Conservation (phyloP, 495 filamentous ascomycete genomes). For the Penicillium subrubescens region DNA sequence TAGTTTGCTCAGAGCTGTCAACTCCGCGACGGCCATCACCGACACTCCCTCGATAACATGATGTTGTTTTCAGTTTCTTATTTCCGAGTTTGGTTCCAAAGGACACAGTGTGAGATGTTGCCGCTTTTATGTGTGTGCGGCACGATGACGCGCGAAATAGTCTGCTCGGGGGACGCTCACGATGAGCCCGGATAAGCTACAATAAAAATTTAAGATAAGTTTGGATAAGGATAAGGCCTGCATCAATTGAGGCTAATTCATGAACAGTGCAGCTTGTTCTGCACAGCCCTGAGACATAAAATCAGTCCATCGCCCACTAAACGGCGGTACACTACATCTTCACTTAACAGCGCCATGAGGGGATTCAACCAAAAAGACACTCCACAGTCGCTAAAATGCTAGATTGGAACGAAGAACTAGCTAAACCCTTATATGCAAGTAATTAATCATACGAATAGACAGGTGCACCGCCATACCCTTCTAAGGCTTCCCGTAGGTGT, state of each 20-base stretch:
- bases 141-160: too few relatives aligned
- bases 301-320: not conserved
- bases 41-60: too few relatives aligned
- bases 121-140: too few relatives aligned
- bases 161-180: not conserved
- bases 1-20: too few relatives aligned
- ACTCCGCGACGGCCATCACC: too few relatives aligned
- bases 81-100: too few relatives aligned
- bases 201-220: not conserved
- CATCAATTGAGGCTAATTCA: not conserved
- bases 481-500: slow-evolving; percentile 7
- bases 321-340: not conserved
- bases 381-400: slow-evolving; percentile 7
- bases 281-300: not conserved
- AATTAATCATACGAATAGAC: slow-evolving; percentile 2
- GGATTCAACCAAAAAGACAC: not conserved
- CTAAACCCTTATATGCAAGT: slow-evolving; percentile 8
- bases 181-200: not conserved
- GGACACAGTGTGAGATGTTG: too few relatives aligned
- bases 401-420: not conserved
- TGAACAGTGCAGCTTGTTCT: not conserved
- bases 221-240: not conserved
- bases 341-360: not conserved
- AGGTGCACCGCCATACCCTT: not conserved
- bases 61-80: too few relatives aligned